phyloP scores from a whole-genome alignment of 2,329 filamentous ascomycete species.

The Penicillium concentricum region DNA sequence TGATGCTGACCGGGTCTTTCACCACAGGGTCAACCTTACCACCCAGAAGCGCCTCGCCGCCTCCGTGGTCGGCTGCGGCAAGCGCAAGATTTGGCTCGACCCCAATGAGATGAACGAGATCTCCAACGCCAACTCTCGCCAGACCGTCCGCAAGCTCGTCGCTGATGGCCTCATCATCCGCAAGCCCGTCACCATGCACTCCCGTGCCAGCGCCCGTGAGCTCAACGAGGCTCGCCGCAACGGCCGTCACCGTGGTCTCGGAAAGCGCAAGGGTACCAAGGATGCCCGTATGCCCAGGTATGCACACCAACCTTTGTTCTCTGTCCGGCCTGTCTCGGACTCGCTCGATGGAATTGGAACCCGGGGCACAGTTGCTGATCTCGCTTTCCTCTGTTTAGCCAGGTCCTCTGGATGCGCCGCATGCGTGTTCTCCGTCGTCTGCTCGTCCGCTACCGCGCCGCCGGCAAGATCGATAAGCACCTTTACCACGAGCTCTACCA shows the following conservation, averaged over 20 bases:
- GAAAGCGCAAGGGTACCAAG: slow-evolving; percentile 99
- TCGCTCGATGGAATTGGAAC: neutral
- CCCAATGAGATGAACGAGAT: slow-evolving; percentile 99
- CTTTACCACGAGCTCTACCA: slow-evolving; percentile 99
- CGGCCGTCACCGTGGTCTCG: slow-evolving; percentile 97
- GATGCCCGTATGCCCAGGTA: slow-evolving; percentile 99
- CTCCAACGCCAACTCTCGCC: slow-evolving; percentile 99
- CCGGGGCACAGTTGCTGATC: slow-evolving; percentile 18
- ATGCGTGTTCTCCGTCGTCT: slow-evolving; percentile 98
- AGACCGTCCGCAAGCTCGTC: slow-evolving; percentile 99
- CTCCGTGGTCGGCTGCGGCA: slow-evolving; percentile 96
- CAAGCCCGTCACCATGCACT: slow-evolving; percentile 99
- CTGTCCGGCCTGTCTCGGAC: neutral
- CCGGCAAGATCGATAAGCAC: slow-evolving; percentile 99
- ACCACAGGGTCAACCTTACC: slow-evolving; percentile 92
- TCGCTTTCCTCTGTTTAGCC: slow-evolving; percentile 55
- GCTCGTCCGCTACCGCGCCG: slow-evolving; percentile 98
- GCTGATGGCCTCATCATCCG: slow-evolving; percentile 99
- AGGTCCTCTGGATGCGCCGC: slow-evolving; percentile 99
- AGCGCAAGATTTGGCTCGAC: slow-evolving; percentile 99
- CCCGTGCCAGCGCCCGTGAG: slow-evolving; percentile 90
- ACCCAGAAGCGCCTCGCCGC: slow-evolving; percentile 99
- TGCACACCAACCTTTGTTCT: slow-evolving; percentile 35
- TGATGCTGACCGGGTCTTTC: slow-evolving; percentile 33
- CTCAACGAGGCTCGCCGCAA: slow-evolving; percentile 92